Base-by-base conservation (phyloP, 768 basidiomycete genomes). In the Royoungia palumana region DNA sequence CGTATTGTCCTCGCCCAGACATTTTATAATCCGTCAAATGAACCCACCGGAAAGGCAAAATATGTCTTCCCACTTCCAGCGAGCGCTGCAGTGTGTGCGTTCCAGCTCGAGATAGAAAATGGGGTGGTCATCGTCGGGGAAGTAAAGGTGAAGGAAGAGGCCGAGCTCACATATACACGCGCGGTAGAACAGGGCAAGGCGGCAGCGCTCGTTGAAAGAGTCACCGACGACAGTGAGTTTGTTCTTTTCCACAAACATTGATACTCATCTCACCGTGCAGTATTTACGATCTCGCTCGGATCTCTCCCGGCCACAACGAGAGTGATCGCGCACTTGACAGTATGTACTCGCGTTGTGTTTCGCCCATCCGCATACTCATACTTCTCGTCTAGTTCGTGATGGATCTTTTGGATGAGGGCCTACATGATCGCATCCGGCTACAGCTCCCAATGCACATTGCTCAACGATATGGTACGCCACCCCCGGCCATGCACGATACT, bases 51-150 rank as follows among this genome's bases (percentile, higher is more conserved):
- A 35, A 67, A 74, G 39, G 78, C 76, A 22, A 72, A 77, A 27
- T 85, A 82, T 59, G 69, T 74, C 34, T 84, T 85, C 53, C 81
- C 82, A 9, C 71, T 84, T 6, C 83, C 82, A 0, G 76, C 74
- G 1, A 69, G 67, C 25, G 77, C 76, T 0, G 80, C 79, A 0
- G 71, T 82, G 8, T 82, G 79, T 49, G 74, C 72, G 0, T 85
- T 85, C 55, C 65, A 73, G 28, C 72, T 82, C 62, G 67, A 66
- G 34, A 67, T 71, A 11, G 68, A 70, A 13, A 73, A 80, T 50
- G 75, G 73, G 7, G 63, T 71, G 0, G 54, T 68, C 5, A 61
- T 83, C 4, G 51, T 61, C 10, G 82, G 79, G 5, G 59, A 74
- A 14, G 73, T 69, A 5, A 78, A 79, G 51, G 80, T 81, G 47